phyloP scores from a whole-genome alignment of 345 rosid species.

The Linum trigynum region DNA sequence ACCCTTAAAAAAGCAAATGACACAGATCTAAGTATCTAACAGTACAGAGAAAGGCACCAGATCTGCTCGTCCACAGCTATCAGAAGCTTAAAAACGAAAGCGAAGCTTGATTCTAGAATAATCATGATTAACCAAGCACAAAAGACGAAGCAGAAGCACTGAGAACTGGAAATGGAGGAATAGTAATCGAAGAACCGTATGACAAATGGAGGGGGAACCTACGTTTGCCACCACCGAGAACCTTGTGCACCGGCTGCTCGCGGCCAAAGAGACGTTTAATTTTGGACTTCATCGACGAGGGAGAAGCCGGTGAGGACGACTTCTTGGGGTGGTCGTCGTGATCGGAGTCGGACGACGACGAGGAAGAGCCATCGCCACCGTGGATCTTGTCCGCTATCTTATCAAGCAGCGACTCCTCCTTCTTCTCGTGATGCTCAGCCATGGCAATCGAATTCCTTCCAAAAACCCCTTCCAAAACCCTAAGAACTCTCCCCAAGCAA shows the following conservation, averaged over 20 bases:
- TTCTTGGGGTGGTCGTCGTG: conserved; percentile 22
- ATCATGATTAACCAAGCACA: too few species aligned
- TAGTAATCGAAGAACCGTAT: background rate
- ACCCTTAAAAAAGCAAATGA: background rate
- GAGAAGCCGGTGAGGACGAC: conserved; percentile 3
- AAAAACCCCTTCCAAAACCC: background rate
- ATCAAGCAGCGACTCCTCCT: conserved; percentile 32
- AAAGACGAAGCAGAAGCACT: background rate
- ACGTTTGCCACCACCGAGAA: conserved; percentile 6
- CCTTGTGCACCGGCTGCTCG: conserved; percentile 4
- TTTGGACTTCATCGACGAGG: conserved; percentile 22
- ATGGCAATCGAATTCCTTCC: background rate
- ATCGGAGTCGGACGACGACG: conserved; percentile 44
- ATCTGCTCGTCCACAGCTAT: background rate
- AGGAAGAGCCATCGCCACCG: conserved; percentile 24
- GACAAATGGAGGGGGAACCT: background rate
- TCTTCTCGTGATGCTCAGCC: conserved; percentile 37
- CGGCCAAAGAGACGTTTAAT: conserved; percentile 32
- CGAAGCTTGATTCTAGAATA: background rate
- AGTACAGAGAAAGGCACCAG: background rate
- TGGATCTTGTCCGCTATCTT: conserved; percentile 40
- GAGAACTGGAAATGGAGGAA: background rate
- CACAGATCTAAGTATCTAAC: background rate
- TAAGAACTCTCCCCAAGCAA: background rate
- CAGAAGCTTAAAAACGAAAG: background rate